Evolutionary conservation across 2,329 filamentous ascomycete genomes (phyloP).

Genomic region (Laburnicola sp.): DNA sequence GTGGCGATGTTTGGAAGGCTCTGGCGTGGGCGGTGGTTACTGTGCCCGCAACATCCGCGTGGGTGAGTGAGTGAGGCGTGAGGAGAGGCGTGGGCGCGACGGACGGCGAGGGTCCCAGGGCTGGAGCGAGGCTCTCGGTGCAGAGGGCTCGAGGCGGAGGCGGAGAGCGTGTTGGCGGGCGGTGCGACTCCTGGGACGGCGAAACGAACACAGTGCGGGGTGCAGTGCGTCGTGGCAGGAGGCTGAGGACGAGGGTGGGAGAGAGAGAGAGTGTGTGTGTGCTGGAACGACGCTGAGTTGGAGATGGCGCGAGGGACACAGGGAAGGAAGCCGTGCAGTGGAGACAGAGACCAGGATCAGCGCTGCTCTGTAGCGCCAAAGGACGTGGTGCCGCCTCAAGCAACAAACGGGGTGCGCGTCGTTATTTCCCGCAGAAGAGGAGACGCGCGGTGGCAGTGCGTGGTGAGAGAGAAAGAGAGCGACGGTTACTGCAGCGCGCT

Average conservation of each 20-base stretch:
- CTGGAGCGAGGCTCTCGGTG: background rate
- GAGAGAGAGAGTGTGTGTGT: no score
- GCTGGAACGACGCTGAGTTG: no score
- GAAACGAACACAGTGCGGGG: background rate
- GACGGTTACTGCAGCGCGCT: no score
- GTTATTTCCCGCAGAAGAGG: no score
- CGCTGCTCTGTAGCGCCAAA: no score
- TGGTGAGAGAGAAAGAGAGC: no score
- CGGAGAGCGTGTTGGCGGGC: background rate
- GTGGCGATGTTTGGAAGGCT: background rate
- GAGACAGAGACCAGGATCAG: no score
- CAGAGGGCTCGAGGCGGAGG: background rate
- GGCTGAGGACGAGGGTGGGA: background rate
- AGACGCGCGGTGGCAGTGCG: no score
- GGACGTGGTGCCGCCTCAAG: no score
- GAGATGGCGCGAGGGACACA: no score
- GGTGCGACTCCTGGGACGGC: background rate
- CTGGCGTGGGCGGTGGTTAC: background rate
- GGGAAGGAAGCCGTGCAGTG: no score
- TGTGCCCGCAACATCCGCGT: constrained; percentile 7
- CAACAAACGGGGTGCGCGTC: no score
- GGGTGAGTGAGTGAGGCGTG: constrained; percentile 8
- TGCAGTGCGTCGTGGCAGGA: background rate
- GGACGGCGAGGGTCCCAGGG: constrained; percentile 2
- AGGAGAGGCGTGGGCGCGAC: background rate